These are phyloP conservation scores for Smallanthus sonchifolius DNA, from an alignment of 129 eudicot genomes.

Conservation along the genomic window DNA sequence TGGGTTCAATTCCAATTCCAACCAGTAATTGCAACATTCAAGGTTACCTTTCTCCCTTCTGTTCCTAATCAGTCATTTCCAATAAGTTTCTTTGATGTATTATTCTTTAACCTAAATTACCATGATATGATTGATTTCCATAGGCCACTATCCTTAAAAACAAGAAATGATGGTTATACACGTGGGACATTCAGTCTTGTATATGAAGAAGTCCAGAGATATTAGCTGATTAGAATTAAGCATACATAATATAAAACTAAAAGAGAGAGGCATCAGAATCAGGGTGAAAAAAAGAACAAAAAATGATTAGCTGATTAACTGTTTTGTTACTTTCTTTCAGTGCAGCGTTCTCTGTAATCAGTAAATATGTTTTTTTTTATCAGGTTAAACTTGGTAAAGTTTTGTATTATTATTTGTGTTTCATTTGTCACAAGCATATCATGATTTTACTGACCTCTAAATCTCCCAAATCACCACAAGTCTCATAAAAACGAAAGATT, in stretches of 20 bases:
- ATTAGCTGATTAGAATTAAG: background rate
- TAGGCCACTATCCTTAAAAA: slow-evolving; percentile 18
- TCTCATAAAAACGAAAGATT: background rate
- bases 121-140: background rate
- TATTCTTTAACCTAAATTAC: background rate
- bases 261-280: background rate
- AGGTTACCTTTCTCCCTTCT: slow-evolving; percentile 18
- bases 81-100: background rate
- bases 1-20: slow-evolving; percentile 9
- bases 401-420: background rate
- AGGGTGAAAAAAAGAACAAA: slow-evolving; percentile 1
- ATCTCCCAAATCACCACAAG: background rate
- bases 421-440: background rate
- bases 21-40: slow-evolving; percentile 18
- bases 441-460: background rate
- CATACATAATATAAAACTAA: background rate
- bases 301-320: background rate
- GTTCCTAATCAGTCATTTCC: background rate
- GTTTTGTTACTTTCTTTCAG: background rate
- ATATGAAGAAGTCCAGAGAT: slow-evolving; percentile 9
- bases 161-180: slow-evolving; percentile 14
- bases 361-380: background rate
- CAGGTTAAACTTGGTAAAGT: slow-evolving; percentile 11
- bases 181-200: slow-evolving; percentile 10
- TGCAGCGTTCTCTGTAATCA: slow-evolving; percentile 4